Evolutionary conservation across 1,139 yeast species (phyloP), one percentile per base, ranked within the genome.

Genomic region (Sugiyamaella pinicola): DNA sequence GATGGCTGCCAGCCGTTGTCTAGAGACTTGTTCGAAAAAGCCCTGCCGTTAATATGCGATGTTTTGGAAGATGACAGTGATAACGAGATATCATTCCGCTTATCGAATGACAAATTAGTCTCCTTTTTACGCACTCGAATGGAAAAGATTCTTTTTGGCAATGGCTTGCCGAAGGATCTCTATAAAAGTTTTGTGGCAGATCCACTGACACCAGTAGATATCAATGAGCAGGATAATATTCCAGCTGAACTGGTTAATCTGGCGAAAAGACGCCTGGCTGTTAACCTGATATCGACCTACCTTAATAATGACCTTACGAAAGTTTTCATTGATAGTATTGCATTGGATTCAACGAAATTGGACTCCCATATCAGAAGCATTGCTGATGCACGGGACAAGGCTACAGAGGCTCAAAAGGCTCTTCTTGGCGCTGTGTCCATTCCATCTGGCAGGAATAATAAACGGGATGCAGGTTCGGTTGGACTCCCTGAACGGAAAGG

Each of bases 241-340:
- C 64, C 65, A 17, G 60, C 55, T 3, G 62, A 56, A 2, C 55
- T 69, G 24, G 45, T 53, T 5, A 47, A 49, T 6, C 52, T 48
- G 17, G 73, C 68, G 3, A 52, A 57, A 3, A 42, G 51, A 17
- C 60, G 60, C 49, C 58, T 65, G 7, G 72, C 71, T 2, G 52
- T 62, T 43, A 54, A 58, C 15, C 58, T 72, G 24, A 47, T 72
- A 10, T 51, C 62, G 21, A 61, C 69, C 12, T 69, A 71, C 60
- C 59, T 72, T n/a, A 56, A 60, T 3, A 40, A 43, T 1, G 57
- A 55, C 8, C 38, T 69, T 6, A 48, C 50, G 2, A 53, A 49
- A 3, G 35, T 59, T 46, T 63, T 55, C 53, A 43, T 59, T n/a
- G 47, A 53, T 17, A 51, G 29, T n/a, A n/a, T 19, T 26, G 24